phyloP scores from a whole-genome alignment of 441 rosid genomes.

The Adansonia madagascariensis region DNA sequence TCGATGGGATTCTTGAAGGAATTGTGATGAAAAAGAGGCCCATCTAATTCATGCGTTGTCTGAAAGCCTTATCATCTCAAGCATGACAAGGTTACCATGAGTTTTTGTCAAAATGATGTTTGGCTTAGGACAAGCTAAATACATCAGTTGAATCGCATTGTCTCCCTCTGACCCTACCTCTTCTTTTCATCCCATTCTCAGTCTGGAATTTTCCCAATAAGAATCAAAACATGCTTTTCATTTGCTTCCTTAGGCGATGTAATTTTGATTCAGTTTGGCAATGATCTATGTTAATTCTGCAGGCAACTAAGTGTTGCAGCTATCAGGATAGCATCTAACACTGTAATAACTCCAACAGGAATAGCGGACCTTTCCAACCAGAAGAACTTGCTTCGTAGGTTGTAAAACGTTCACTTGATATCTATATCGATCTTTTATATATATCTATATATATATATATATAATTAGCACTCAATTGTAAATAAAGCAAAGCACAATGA shows the following conservation, averaged over 20 bases:
- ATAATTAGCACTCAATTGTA: background rate
- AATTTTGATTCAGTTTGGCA: background rate
- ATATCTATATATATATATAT: too few relatives aligned
- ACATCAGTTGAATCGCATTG: too few relatives aligned
- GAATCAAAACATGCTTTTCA: background rate
- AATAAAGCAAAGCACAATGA: background rate
- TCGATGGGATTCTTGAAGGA: constrained; percentile 70
- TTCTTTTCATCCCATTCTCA: too few relatives aligned
- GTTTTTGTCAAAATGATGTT: too few relatives aligned
- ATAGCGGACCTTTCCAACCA: background rate
- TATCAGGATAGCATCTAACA: background rate
- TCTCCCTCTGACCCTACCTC: too few relatives aligned
- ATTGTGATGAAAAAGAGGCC: constrained; percentile 52
- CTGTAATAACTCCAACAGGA: background rate
- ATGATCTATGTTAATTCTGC: background rate
- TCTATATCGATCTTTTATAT: too few relatives aligned
- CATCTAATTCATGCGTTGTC: background rate
- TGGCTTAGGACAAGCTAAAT: too few relatives aligned
- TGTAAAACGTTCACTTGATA: background rate
- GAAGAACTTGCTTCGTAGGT: background rate
- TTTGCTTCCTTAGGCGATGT: background rate
- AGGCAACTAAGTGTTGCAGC: background rate
- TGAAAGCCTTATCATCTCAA: too few relatives aligned
- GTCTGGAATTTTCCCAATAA: too few relatives aligned
- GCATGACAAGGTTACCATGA: too few relatives aligned